Base-by-base conservation (phyloP, 2,329 filamentous ascomycete genomes). In the Calonectria henricotiae region DNA sequence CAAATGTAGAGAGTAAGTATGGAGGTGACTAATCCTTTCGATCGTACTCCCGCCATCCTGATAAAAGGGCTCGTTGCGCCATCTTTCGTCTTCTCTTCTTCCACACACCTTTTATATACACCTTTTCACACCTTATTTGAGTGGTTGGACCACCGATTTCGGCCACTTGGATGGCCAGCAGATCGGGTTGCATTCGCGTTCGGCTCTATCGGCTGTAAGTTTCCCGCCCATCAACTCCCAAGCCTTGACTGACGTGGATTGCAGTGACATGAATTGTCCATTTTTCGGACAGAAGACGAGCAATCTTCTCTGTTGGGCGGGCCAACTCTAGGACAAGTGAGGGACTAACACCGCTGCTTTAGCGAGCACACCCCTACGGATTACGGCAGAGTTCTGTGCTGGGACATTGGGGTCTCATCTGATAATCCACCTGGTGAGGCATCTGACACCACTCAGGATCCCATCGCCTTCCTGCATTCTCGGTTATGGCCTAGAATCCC, bases 61-160 rank as follows among this genome's bases (percentile, higher is more conserved):
- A 58, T 58, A 58, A 58, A 58, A 58, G 32, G 20, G n/a, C 32
- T 5, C 13, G 9, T 20, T 8, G 12, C n/a, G 2, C 51, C 35
- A 20, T 25, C 20, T 20, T 15, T 39, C 13, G 35, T 37, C 15
- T 23, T 37, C 15, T 3, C 20, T 39, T 37, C 51, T 58, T n/a
- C n/a, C 20, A 32, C 39, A 27, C 32, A 58, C 32, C 25, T 58
- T 20, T 13, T 39, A 39, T 39, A 58, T 58, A 58, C 15, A 39
- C 35, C 25, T 25, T 5, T 2, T 20, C 51, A 58, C 8, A 23
- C n/a, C 20, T 6, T 23, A 20, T 20, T 3, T 12, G 41, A 46
- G 43, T 46, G 43, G 43, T 23, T 46, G 8, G 12, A 46, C n/a
- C 43, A 46, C 43, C 12, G 5, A n/a, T 8, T n/a, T 23, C n/a